phyloP scores from a whole-genome alignment of 2,329 filamentous ascomycete genomes.

The Cordyceps pruinosa region DNA sequence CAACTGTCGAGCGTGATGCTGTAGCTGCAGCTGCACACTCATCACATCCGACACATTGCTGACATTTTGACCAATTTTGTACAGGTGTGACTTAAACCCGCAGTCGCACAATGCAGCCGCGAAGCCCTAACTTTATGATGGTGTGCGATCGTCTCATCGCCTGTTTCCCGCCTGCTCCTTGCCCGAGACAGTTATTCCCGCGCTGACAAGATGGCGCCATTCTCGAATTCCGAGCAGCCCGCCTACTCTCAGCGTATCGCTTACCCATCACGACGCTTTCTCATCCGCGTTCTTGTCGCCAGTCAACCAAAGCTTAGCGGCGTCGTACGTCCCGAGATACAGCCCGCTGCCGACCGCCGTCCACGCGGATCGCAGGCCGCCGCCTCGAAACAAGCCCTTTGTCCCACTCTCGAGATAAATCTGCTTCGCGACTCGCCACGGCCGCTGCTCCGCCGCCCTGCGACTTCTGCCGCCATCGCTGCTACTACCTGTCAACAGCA shows the following conservation, averaged over 20 bases:
- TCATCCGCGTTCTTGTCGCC: constrained; percentile 12
- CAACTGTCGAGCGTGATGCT: not conserved
- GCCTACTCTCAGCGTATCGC: not conserved
- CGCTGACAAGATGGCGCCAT: not conserved
- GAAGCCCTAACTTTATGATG: not conserved
- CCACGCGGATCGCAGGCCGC: constrained; percentile 66
- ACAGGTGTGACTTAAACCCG: not conserved
- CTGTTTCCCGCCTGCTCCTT: too few species aligned
- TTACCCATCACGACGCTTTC: not conserved
- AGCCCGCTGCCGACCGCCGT: constrained; percentile 76
- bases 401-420: constrained; percentile 62
- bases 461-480: constrained; percentile 20
- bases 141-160: not conserved
- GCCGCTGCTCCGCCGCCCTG: constrained; percentile 27
- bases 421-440: constrained; percentile 55
- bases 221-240: not conserved
- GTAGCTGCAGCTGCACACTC: not conserved
- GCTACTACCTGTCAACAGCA: constrained; percentile 56
- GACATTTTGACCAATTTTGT: not conserved
- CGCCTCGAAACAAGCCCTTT: constrained; percentile 71
- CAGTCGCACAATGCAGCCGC: not conserved
- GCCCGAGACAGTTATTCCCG: too few species aligned
- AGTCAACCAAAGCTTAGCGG: constrained; percentile 59
- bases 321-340: constrained; percentile 83
- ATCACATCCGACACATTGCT: not conserved